Evolutionary conservation across 2,329 filamentous ascomycete species (phyloP).

Genomic region (Nigrospora osmanthi): DNA sequence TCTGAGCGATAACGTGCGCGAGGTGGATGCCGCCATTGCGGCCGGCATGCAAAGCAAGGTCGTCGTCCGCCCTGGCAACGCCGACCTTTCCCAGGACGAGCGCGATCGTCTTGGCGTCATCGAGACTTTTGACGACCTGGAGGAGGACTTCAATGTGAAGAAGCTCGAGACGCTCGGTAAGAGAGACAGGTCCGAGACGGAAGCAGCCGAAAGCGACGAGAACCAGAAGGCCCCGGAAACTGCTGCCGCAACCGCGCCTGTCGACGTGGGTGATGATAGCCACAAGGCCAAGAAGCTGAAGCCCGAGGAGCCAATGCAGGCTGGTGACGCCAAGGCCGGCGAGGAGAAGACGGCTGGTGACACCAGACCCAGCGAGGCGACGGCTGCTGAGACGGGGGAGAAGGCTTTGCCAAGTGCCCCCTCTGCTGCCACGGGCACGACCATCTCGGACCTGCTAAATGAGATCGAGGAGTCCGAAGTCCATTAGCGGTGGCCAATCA

Average conservation of each 20-base stretch:
- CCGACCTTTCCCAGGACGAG: slow-evolving; percentile 45
- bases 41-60: slow-evolving; percentile 58
- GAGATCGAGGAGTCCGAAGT: not conserved
- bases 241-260: not conserved
- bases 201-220: not conserved
- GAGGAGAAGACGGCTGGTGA: not conserved
- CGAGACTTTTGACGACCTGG: slow-evolving; percentile 18
- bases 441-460: slow-evolving; percentile 1
- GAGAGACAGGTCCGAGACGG: slow-evolving; percentile 1
- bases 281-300: slow-evolving; percentile 1
- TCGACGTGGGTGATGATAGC: not conserved
- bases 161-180: slow-evolving; percentile 7
- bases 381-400: not conserved
- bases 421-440: not conserved
- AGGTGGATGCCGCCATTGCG: slow-evolving; percentile 53
- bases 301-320: not conserved
- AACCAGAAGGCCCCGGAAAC: not conserved
- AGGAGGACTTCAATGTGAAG: slow-evolving; percentile 10
- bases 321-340: not conserved
- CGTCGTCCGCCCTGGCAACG: slow-evolving; percentile 64
- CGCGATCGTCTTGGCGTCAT: slow-evolving; percentile 19
- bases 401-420: not conserved
- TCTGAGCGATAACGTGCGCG: slow-evolving; percentile 70
- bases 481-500: not conserved
- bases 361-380: not conserved